Conservation (phyloP, 208 protist species). For the Acanthamoeba triangularis region DNA sequence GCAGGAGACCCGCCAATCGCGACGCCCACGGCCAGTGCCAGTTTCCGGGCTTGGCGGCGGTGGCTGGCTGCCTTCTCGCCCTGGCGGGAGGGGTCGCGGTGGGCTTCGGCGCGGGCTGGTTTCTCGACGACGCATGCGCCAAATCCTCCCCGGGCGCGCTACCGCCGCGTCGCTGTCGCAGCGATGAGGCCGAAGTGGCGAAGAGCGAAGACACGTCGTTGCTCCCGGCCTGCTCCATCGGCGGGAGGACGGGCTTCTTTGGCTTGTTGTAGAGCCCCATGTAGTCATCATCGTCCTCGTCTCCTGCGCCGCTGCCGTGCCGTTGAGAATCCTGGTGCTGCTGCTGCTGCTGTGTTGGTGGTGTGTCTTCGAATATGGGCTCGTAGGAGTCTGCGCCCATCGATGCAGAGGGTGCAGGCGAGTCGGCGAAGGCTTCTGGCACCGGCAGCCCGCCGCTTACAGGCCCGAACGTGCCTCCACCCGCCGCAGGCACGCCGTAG, state of each 20-base stretch:
- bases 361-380: constrained; percentile 10
- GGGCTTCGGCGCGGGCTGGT: background rate
- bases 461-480: background rate
- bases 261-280: constrained; percentile 45
- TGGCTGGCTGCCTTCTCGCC: background rate
- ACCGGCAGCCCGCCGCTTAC: background rate
- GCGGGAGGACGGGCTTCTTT: background rate
- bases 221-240: background rate
- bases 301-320: background rate
- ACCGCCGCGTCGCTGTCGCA: background rate
- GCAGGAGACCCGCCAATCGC: background rate
- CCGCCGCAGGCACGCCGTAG: background rate
- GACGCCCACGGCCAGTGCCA: constrained; percentile 42
- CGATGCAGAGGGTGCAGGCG: background rate
- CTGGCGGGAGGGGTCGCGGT: background rate
- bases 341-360: background rate
- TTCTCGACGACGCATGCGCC: background rate
- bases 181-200: background rate
- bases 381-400: background rate
- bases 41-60: background rate
- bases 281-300: constrained; percentile 22
- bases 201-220: constrained; percentile 1
- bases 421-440: background rate
- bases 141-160: background rate
- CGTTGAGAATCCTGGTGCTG: background rate